Percentiles rank a stretch among this genome's conserved stretches.
Evolutionary conservation across 768 basidiomycete genomes (phyloP).

Genomic region (Leccinellum albellum): DNA sequence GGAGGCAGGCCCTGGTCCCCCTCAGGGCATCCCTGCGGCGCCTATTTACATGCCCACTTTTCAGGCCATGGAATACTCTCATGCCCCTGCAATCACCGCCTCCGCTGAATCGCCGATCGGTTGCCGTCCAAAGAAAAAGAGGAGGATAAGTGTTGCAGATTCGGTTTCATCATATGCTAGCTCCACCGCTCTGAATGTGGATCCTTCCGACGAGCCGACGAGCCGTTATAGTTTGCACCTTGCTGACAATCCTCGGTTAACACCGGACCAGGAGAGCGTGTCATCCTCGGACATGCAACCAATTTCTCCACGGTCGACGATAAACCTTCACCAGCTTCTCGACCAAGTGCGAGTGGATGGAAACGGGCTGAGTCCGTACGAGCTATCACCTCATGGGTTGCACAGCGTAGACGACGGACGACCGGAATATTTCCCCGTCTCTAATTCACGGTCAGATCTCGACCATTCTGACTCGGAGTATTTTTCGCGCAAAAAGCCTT

Average conservation of each 20-base stretch:
- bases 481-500: constrained; percentile 23
- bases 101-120: constrained; percentile 26
- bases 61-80: constrained; percentile 37
- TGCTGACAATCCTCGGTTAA: constrained; percentile 29
- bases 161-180: constrained; percentile 35
- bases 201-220: constrained; percentile 22
- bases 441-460: constrained; percentile 34
- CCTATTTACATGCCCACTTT: constrained; percentile 40
- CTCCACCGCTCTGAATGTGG: constrained; percentile 22
- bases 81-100: constrained; percentile 31
- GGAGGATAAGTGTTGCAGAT: constrained; percentile 34
- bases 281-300: constrained; percentile 34
- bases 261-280: constrained; percentile 32
- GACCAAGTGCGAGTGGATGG: constrained; percentile 21
- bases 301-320: constrained; percentile 28
- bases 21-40: constrained; percentile 20
- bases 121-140: constrained; percentile 33
- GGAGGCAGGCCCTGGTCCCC: constrained; percentile 30
- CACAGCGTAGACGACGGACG: constrained; percentile 21
- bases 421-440: constrained; percentile 34
- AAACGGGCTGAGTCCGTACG: constrained; percentile 25
- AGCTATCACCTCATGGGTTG: constrained; percentile 20
- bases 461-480: constrained; percentile 27
- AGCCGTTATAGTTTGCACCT: constrained; percentile 19
- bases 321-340: constrained; percentile 28